Percentiles rank a stretch among this genome's conserved stretches.
Evolutionary conservation across 2,329 filamentous ascomycete species (phyloP).

Genomic region (Magnaporthiopsis incrustans): DNA sequence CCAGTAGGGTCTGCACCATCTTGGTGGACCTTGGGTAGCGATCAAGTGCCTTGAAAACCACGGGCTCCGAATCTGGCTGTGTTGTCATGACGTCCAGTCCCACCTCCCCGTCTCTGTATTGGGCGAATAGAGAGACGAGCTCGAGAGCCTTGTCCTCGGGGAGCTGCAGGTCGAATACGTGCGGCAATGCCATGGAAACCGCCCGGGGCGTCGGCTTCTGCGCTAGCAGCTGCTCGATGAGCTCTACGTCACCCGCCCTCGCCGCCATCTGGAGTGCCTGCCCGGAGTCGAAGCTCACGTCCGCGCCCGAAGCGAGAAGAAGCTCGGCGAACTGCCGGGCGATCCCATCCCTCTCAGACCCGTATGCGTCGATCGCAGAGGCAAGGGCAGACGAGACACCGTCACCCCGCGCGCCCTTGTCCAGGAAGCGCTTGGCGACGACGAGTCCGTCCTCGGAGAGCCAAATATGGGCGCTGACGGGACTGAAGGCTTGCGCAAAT

Average conservation of each 20-base stretch:
- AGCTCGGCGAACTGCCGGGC: conserved; percentile 38
- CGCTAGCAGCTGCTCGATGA: conserved; percentile 42
- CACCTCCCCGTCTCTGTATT: conserved; percentile 37
- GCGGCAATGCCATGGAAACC: conserved; percentile 45
- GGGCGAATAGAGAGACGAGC: conserved; percentile 43
- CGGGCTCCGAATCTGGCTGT: conserved; percentile 33
- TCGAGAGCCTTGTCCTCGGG: conserved; percentile 42
- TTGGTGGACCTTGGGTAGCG: conserved; percentile 46
- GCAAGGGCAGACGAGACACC: conserved; percentile 37
- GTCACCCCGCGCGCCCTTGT: conserved; percentile 38
- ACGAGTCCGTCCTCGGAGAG: conserved; percentile 37
- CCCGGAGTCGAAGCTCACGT: conserved; percentile 43
- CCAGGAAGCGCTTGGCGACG: conserved; percentile 39
- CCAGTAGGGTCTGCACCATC: conserved; percentile 44
- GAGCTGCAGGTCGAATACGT: conserved; percentile 43
- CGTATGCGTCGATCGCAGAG: conserved; percentile 35
- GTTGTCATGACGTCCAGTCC: conserved; percentile 42
- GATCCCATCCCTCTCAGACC: conserved; percentile 28
- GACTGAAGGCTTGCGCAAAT: conserved; percentile 37
- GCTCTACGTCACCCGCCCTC: conserved; percentile 37
- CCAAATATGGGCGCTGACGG: conserved; percentile 33
- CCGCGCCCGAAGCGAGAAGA: conserved; percentile 31
- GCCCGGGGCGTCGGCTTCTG: conserved; percentile 41
- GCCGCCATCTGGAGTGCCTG: conserved; percentile 47
- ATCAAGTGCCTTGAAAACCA: conserved; percentile 44